Conservation (phyloP, 352 stramenopile species). For the Globisporangium carolinianum region DNA sequence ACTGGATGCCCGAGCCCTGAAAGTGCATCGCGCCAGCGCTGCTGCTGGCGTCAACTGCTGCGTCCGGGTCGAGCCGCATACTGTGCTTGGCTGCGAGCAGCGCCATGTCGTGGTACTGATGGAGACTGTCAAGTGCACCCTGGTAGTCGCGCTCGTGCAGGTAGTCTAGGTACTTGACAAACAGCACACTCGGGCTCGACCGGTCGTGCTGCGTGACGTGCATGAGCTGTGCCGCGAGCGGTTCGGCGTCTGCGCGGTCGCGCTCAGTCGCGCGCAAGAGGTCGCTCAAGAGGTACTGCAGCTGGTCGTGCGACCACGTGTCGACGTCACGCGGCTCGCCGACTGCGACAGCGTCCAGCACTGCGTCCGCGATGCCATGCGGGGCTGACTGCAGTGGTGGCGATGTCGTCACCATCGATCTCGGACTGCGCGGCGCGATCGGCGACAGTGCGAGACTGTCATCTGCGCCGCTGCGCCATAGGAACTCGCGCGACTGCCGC, state of each 20-base stretch:
- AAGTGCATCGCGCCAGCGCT: constrained; percentile 24
- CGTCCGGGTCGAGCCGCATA: neutral
- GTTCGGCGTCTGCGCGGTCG: constrained; percentile 6
- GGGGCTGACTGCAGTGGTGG: too few relatives aligned
- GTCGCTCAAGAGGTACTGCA: constrained; percentile 53
- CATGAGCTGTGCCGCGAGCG: constrained; percentile 1
- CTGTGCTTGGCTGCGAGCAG: constrained; percentile 35
- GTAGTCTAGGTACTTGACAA: constrained; percentile 83
- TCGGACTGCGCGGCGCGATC: neutral
- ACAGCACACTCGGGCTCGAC: constrained; percentile 55
- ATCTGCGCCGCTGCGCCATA: constrained; percentile 8
- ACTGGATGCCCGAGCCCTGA: constrained; percentile 75
- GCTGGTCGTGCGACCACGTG: constrained; percentile 49
- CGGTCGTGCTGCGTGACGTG: constrained; percentile 7
- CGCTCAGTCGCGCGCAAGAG: constrained; percentile 21
- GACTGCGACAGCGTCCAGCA: neutral
- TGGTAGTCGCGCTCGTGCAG: constrained; percentile 80
- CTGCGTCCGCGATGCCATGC: neutral
- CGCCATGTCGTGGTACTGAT: constrained; percentile 91
- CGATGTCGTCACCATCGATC: too few relatives aligned
- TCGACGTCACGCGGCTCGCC: constrained; percentile 20
- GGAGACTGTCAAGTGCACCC: constrained; percentile 83
- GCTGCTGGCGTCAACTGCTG: neutral
- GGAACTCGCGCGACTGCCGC: constrained; percentile 1
- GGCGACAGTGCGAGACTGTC: constrained; percentile 21